Conservation (phyloP, 768 basidiomycete genomes). For the Sutorius australiensis region DNA sequence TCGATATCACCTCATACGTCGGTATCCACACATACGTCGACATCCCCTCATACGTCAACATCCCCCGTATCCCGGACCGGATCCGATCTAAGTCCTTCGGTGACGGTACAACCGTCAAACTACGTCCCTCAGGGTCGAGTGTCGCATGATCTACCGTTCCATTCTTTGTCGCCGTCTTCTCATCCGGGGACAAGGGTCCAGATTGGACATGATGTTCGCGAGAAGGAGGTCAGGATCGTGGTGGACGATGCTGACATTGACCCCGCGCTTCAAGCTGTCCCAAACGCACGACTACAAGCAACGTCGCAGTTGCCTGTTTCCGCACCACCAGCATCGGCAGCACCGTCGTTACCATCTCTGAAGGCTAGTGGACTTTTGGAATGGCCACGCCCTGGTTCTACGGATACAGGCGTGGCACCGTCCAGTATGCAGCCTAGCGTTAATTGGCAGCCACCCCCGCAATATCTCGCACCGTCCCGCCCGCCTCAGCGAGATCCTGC, state of each 20-base stretch:
- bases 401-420: slow-evolving; percentile 19
- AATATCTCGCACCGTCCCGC: slow-evolving; percentile 21
- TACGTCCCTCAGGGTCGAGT: slow-evolving; percentile 33
- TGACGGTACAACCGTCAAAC: slow-evolving; percentile 26
- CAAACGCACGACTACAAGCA: slow-evolving; percentile 19
- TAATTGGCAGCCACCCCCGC: slow-evolving; percentile 23
- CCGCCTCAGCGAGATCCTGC: slow-evolving; percentile 18
- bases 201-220: slow-evolving; percentile 21
- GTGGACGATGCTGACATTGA: slow-evolving; percentile 30
- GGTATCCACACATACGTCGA: slow-evolving; percentile 1
- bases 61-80: slow-evolving; percentile 20
- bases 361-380: slow-evolving; percentile 73
- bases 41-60: slow-evolving; percentile 18
- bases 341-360: slow-evolving; percentile 63
- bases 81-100: slow-evolving; percentile 16
- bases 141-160: slow-evolving; percentile 35
- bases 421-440: slow-evolving; percentile 9
- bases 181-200: slow-evolving; percentile 18
- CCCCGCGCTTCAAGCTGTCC: slow-evolving; percentile 27
- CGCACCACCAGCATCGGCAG: slow-evolving; percentile 22
- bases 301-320: slow-evolving; percentile 10
- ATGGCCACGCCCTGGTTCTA: slow-evolving; percentile 43
- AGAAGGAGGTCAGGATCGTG: slow-evolving; percentile 26
- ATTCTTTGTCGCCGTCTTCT: slow-evolving; percentile 17
- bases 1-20: slow-evolving; percentile 21